Evolutionary conservation across 2,329 filamentous ascomycete species (phyloP).

Genomic region (Aspergillaceae sp.): DNA sequence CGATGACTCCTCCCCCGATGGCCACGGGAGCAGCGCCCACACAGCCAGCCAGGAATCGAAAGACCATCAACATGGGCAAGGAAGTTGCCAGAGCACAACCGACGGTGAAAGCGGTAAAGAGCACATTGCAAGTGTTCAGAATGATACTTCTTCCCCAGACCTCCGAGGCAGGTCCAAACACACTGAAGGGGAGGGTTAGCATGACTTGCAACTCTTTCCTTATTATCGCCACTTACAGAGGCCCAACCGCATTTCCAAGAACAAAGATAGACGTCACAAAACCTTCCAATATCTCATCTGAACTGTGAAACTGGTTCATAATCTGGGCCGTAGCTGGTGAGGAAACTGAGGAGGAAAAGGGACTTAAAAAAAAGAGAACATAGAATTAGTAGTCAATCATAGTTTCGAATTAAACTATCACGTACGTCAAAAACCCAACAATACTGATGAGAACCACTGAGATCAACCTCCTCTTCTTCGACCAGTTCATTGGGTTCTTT

Average conservation of each 20-base stretch:
- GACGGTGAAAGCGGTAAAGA: constrained; percentile 54
- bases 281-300: not conserved
- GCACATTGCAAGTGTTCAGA: not conserved
- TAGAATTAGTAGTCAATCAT: not conserved
- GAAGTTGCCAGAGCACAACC: constrained; percentile 49
- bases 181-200: not conserved
- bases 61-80: constrained; percentile 51
- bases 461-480: not conserved
- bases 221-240: not conserved
- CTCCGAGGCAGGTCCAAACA: not conserved
- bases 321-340: not conserved
- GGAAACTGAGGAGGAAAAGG: not conserved
- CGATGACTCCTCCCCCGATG: constrained; percentile 39
- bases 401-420: not conserved
- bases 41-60: constrained; percentile 54
- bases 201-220: not conserved
- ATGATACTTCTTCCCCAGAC: not conserved
- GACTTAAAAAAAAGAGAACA: not conserved
- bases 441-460: not conserved
- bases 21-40: constrained; percentile 29
- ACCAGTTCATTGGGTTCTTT: not conserved
- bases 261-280: not conserved
- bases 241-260: not conserved
- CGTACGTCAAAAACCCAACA: not conserved
- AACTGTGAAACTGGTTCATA: not conserved